These are phyloP conservation scores for Candida mattraensis DNA, from an alignment of 805 yeast genomes.

Conservation along the genomic window DNA sequence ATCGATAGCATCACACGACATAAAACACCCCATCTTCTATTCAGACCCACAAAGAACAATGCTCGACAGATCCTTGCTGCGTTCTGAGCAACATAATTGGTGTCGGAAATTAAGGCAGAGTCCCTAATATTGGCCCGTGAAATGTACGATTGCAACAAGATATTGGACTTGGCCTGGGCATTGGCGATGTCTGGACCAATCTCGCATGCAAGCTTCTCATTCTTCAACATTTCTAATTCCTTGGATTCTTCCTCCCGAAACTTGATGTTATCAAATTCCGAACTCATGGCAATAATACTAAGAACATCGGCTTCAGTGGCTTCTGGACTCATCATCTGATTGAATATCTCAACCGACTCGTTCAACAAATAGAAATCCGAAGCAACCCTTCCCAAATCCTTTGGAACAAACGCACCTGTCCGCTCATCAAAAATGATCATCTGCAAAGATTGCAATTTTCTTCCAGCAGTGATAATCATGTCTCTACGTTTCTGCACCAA, in stretches of 20 bases:
- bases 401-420: conserved; percentile 74
- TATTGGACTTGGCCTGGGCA: conserved; percentile 82
- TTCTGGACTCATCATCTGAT: conserved; percentile 74
- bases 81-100: conserved; percentile 93
- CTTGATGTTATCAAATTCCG: conserved; percentile 89
- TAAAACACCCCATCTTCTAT: conserved; percentile 88
- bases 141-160: conserved; percentile 83
- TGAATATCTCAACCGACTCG: conserved; percentile 86
- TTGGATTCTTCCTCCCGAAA: conserved; percentile 82
- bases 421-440: conserved; percentile 92
- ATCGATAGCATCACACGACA: conserved; percentile 72
- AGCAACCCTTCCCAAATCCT: conserved; percentile 91
- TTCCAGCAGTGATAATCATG: conserved; percentile 78
- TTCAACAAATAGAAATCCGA: conserved; percentile 88
- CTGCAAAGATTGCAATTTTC: conserved; percentile 79
- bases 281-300: conserved; percentile 85
- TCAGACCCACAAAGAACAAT: conserved; percentile 78
- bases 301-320: conserved; percentile 93
- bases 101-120: conserved; percentile 81
- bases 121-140: conserved; percentile 73
- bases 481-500: conserved; percentile 70
- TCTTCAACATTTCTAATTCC: conserved; percentile 66
- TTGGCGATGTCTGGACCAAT: conserved; percentile 74
- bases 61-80: conserved; percentile 93
- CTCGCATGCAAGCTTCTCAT: conserved; percentile 71